Percentiles rank a stretch among this genome's conserved stretches.
phyloP scores from a whole-genome alignment of 163 green algal genomes.

The Coccomyxa subellipsoidea region DNA sequence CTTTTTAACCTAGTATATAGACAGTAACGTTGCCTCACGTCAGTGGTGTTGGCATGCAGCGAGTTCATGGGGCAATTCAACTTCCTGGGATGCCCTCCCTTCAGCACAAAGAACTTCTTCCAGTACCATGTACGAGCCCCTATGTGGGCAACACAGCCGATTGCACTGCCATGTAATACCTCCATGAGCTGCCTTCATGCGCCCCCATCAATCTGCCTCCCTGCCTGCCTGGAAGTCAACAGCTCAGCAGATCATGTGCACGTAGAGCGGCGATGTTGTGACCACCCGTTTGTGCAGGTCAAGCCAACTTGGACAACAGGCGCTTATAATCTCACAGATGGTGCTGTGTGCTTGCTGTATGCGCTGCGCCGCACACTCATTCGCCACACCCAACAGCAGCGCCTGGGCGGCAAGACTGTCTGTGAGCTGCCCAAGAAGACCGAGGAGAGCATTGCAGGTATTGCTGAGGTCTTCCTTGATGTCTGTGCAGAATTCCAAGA shows the following conservation, averaged over 20 bases:
- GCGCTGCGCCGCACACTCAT: constrained; percentile 40
- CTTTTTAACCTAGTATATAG: too few species aligned
- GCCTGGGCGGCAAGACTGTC: constrained; percentile 46
- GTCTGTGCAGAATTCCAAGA: too few species aligned
- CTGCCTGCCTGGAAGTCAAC: too few species aligned
- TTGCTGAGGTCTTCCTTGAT: too few species aligned
- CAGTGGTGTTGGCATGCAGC: too few species aligned
- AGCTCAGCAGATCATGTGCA: too few species aligned
- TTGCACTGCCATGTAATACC: too few species aligned
- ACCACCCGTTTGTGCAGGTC: too few species aligned
- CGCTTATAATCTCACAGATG: neutral
- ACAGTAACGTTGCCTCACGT: too few species aligned
- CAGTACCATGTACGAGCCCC: constrained; percentile 10
- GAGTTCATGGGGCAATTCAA: constrained; percentile 62
- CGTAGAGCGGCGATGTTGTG: too few species aligned
- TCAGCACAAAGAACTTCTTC: constrained; percentile 49
- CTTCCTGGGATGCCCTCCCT: constrained; percentile 40
- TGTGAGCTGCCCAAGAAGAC: constrained; percentile 58
- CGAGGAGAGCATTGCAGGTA: constrained; percentile 49
- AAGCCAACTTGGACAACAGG: neutral
- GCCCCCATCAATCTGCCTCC: too few species aligned
- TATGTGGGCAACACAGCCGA: neutral
- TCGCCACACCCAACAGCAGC: constrained; percentile 64
- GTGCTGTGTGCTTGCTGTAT: constrained; percentile 36
- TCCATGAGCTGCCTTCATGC: too few species aligned